Evolutionary conservation across 2,329 filamentous ascomycete genomes (phyloP).

Genomic region (Lasiodiplodia hormozganensis): DNA sequence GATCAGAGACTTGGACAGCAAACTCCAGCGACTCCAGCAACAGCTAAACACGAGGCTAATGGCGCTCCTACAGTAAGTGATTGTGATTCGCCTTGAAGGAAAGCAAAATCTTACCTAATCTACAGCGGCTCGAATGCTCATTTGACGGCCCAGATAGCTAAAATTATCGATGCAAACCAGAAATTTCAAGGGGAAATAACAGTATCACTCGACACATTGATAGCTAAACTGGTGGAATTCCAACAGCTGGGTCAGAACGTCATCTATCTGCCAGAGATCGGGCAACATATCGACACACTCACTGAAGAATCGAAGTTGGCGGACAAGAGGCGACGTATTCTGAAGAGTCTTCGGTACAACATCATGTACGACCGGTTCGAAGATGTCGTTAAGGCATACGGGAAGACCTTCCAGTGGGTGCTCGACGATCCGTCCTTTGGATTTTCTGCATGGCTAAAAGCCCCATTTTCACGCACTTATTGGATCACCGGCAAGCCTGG

Average conservation of each 20-base stretch:
- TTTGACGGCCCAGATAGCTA: too few species aligned
- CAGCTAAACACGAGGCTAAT: background rate
- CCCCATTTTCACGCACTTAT: slow-evolving; percentile 39
- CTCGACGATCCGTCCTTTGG: slow-evolving; percentile 12
- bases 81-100: background rate
- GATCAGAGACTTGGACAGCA: background rate
- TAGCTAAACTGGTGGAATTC: too few species aligned
- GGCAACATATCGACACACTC: too few species aligned
- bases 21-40: background rate
- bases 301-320: too few species aligned
- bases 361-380: slow-evolving; percentile 12
- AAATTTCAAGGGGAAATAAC: too few species aligned
- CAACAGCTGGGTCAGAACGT: too few species aligned
- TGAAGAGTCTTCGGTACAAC: background rate
- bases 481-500: slow-evolving; percentile 45
- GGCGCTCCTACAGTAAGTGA: background rate
- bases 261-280: too few species aligned
- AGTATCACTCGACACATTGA: too few species aligned
- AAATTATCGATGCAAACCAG: too few species aligned
- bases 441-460: slow-evolving; percentile 12
- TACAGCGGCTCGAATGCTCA: background rate
- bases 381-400: slow-evolving; percentile 21
- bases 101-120: too few species aligned
- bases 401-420: slow-evolving; percentile 31
- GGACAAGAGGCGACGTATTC: background rate